Evolutionary conservation across 352 stramenopile genomes (phyloP).

Genomic region (Globisporangium heterothallicum): DNA sequence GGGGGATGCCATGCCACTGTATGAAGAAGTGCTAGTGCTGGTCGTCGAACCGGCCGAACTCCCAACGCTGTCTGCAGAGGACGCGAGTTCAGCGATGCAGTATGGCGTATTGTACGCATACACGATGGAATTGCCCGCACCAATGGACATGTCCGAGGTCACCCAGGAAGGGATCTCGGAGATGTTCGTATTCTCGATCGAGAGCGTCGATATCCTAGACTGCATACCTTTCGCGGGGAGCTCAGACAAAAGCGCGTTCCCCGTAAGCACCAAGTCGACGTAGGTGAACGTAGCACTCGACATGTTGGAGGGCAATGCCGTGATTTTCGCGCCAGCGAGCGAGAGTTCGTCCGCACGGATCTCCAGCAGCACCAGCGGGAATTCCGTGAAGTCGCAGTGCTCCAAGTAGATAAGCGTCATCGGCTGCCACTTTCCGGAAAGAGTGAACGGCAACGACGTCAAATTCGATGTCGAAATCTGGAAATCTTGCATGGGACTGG

Average conservation of each 20-base stretch:
- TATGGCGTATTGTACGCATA: conserved; percentile 34
- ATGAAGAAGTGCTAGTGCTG: too few species aligned
- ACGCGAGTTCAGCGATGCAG: conserved; percentile 13
- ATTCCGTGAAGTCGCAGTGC: conserved; percentile 11
- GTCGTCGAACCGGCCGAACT: too few species aligned
- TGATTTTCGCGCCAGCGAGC: conserved; percentile 16
- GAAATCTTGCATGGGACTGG: conserved; percentile 10
- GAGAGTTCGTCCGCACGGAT: conserved; percentile 14
- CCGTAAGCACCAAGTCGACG: conserved; percentile 15
- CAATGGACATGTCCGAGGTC: background rate
- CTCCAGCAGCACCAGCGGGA: conserved; percentile 12
- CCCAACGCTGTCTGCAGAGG: too few species aligned
- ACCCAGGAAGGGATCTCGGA: conserved; percentile 13
- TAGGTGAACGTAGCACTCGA: conserved; percentile 17
- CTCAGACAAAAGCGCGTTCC: conserved; percentile 5
- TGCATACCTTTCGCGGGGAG: conserved; percentile 11
- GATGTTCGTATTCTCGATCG: conserved; percentile 27
- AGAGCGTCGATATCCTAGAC: conserved; percentile 16
- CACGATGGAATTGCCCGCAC: conserved; percentile 2
- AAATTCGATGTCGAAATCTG: conserved; percentile 14
- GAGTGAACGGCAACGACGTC: conserved; percentile 5
- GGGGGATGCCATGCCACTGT: background rate
- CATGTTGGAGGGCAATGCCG: conserved; percentile 16
- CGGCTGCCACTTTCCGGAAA: conserved; percentile 5
- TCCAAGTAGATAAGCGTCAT: conserved; percentile 17